Conservation (phyloP, 768 basidiomycete species). For the Mycena maculata region DNA sequence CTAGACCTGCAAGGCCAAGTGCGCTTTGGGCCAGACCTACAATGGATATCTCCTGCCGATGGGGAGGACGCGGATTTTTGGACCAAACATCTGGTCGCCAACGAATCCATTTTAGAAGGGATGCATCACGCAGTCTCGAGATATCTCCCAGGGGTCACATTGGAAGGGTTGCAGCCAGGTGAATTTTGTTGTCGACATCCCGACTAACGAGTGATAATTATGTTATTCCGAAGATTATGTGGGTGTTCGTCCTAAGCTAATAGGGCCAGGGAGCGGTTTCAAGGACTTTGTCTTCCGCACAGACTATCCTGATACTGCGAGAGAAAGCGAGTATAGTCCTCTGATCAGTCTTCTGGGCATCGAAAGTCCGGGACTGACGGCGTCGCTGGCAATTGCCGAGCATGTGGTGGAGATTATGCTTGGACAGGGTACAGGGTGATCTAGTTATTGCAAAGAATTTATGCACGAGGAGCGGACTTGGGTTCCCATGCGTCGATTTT, state of each 20-base stretch:
- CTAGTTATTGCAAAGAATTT: conserved; percentile 9
- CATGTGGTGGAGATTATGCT: conserved; percentile 75
- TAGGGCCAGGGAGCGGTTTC: conserved; percentile 77
- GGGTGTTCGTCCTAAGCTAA: conserved; percentile 90
- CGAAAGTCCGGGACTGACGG: conserved; percentile 92
- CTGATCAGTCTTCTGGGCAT: conserved; percentile 92
- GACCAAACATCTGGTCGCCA: conserved; percentile 71
- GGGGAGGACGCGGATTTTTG: conserved; percentile 79
- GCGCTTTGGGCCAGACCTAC: conserved; percentile 92
- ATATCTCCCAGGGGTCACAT: conserved; percentile 75
- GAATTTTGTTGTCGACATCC: too few species aligned
- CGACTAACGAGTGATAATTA: too few species aligned
- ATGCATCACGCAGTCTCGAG: conserved; percentile 80
- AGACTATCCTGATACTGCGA: conserved; percentile 62
- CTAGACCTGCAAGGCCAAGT: conserved; percentile 87
- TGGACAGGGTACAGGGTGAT: conserved; percentile 31
- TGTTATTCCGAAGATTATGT: too few species aligned
- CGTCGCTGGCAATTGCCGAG: conserved; percentile 89
- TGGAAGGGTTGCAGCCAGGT: conserved; percentile 74
- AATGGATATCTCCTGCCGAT: conserved; percentile 78
- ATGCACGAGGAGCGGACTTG: conserved; percentile 64
- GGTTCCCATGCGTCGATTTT: conserved; percentile 91
- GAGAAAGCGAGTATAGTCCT: conserved; percentile 46
- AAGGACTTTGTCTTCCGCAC: conserved; percentile 84
- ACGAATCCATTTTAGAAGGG: conserved; percentile 66